phyloP scores from a whole-genome alignment of 2,329 filamentous ascomycete species.

The Curvularia hawaiiensis region DNA sequence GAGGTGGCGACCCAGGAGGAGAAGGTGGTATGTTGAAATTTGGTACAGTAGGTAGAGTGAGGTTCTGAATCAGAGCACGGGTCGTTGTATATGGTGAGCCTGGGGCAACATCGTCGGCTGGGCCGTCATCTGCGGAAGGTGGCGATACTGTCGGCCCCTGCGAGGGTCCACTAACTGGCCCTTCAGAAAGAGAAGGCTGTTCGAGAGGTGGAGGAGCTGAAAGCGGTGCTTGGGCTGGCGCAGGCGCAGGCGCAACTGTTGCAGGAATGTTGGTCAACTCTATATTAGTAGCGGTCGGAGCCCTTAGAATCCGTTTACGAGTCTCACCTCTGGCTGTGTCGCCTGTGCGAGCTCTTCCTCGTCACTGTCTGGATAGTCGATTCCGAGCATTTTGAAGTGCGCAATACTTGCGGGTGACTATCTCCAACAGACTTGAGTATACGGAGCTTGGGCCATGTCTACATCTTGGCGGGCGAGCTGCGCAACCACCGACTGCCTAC shows the following conservation, averaged over 20 bases:
- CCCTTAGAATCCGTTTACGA: conserved; percentile 29
- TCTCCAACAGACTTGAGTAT: conserved; percentile 11
- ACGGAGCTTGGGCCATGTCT: conserved; percentile 38
- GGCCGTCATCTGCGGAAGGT: conserved; percentile 22
- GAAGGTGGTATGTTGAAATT: conserved; percentile 77
- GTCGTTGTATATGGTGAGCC: conserved; percentile 70
- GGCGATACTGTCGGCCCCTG: conserved; percentile 36
- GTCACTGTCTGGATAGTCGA: conserved; percentile 53
- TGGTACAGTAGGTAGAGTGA: conserved; percentile 74
- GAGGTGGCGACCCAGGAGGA: conserved; percentile 62
- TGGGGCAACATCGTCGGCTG: conserved; percentile 30
- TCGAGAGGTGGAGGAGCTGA: conserved; percentile 14
- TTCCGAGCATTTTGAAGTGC: conserved; percentile 47
- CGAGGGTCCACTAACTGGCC: conserved; percentile 31
- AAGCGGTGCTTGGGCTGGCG: conserved; percentile 11
- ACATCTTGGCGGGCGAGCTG: conserved; percentile 23
- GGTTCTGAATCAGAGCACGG: conserved; percentile 68
- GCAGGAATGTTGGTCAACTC: conserved; percentile 34
- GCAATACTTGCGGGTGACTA: conserved; percentile 8
- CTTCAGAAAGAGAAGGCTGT: conserved; percentile 13
- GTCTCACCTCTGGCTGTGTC: conserved; percentile 48
- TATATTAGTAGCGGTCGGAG: conserved; percentile 56
- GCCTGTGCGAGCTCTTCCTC: conserved; percentile 49
- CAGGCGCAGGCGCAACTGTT: conserved; percentile 20
- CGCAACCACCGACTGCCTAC: conserved; percentile 40